Evolutionary conservation across 805 yeast species (phyloP).

Genomic region (Saccharomycopsis guyanensis): DNA sequence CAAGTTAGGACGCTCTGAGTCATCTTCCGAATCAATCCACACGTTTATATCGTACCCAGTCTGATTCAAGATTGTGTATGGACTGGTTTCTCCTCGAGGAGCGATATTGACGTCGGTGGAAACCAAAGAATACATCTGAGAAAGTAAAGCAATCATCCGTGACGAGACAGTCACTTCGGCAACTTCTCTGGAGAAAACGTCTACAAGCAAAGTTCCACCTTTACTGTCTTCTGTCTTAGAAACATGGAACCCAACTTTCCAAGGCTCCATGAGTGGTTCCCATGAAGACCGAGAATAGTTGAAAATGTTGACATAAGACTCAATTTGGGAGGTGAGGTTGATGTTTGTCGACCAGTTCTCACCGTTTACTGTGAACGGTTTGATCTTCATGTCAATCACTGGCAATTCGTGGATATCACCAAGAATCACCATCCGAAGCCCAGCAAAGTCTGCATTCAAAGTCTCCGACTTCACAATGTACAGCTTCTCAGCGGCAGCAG

Average conservation of each 20-base stretch:
- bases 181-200: conserved; percentile 63
- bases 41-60: conserved; percentile 78
- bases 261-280: conserved; percentile 91
- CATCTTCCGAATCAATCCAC: conserved; percentile 57
- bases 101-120: conserved; percentile 46
- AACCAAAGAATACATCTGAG: conserved; percentile 57
- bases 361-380: conserved; percentile 60
- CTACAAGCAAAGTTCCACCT: conserved; percentile 40
- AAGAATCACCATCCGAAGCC: conserved; percentile 71
- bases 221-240: conserved; percentile 41
- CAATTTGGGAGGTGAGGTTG: conserved; percentile 58
- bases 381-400: conserved; percentile 64
- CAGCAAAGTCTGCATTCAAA: conserved; percentile 58
- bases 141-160: conserved; percentile 66
- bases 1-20: conserved; percentile 22
- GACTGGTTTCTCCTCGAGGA: conserved; percentile 72
- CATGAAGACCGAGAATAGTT: conserved; percentile 86
- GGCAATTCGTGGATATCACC: conserved; percentile 93
- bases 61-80: conserved; percentile 72
- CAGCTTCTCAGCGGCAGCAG: no score
- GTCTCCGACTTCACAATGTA: conserved; percentile 60
- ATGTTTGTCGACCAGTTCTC: conserved; percentile 84
- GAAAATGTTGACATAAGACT: conserved; percentile 65
- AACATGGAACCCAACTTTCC: conserved; percentile 71
- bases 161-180: conserved; percentile 81